These are phyloP conservation scores for Talaromyces piceae DNA, from an alignment of 2,329 filamentous ascomycete genomes.

Conservation along the genomic window DNA sequence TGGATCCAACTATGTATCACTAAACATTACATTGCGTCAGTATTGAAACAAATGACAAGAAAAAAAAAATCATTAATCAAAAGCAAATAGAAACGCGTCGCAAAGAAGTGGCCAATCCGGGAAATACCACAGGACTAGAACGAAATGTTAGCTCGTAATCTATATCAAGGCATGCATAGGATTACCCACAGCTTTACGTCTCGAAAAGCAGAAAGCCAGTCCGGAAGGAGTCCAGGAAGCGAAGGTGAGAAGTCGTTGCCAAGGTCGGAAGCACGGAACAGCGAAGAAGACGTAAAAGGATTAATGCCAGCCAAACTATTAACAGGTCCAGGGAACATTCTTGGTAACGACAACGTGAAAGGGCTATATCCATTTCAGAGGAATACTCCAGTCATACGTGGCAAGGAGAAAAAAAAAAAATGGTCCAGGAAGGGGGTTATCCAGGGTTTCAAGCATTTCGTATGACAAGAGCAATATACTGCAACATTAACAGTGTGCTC, in stretches of 20 bases:
- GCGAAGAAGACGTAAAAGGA: background rate
- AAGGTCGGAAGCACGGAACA: background rate
- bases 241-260: background rate
- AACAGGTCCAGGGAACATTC: background rate
- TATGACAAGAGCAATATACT: constrained; percentile 1
- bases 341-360: background rate
- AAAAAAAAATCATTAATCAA: constrained; percentile 1
- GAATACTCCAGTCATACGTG: background rate
- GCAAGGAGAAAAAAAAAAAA: background rate
- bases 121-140: constrained; percentile 3
- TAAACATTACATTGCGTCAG: constrained; percentile 19
- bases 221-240: background rate
- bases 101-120: background rate
- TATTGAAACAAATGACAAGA: constrained; percentile 8
- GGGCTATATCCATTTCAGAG: background rate
- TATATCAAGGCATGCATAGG: background rate
- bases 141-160: background rate
- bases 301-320: background rate
- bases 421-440: background rate
- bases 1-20: constrained; percentile 19
- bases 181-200: background rate
- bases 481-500: constrained; percentile 8
- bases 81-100: constrained; percentile 11
- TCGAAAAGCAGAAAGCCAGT: background rate
- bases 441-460: background rate